Evolutionary conservation across 2,329 filamentous ascomycete species (phyloP).

Genomic region (Penicillium freii): DNA sequence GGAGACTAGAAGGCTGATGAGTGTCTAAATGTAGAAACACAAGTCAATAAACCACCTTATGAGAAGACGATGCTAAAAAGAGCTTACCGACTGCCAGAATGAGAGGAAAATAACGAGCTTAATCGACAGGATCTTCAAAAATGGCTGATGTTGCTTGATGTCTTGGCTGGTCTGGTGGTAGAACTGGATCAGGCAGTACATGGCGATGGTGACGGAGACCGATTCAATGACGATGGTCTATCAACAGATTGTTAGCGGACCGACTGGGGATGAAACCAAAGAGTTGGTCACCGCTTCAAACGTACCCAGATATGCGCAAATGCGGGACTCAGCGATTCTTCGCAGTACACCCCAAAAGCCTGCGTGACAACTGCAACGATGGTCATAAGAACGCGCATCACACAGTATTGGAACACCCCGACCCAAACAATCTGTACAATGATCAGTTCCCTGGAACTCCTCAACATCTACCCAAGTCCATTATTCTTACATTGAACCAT

Average conservation of each 20-base stretch:
- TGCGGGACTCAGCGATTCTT: conserved; percentile 70
- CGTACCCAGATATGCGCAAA: conserved; percentile 82
- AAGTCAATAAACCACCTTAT: neutral
- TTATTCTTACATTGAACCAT: conserved; percentile 59
- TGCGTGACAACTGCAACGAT: conserved; percentile 73
- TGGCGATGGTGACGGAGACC: conserved; percentile 72
- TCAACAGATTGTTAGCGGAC: neutral
- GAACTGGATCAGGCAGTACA: conserved; percentile 87
- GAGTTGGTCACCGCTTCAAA: neutral
- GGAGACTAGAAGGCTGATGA: conserved; percentile 62
- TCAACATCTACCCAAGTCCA: neutral
- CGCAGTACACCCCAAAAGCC: conserved; percentile 69
- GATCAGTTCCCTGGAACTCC: conserved; percentile 4
- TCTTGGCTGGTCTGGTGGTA: conserved; percentile 72
- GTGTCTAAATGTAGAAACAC: conserved; percentile 37
- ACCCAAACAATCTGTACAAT: conserved; percentile 59
- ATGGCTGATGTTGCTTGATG: conserved; percentile 66
- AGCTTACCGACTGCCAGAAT: conserved; percentile 71
- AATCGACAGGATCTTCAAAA: conserved; percentile 80
- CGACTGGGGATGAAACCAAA: neutral
- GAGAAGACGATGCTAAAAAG: neutral
- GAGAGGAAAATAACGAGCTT: conserved; percentile 89
- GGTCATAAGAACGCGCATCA: conserved; percentile 76
- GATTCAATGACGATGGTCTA: conserved; percentile 68
- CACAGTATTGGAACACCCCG: conserved; percentile 81